Evolutionary conservation across 192 early-diverging fungal genomes (phyloP), one percentile per base, ranked within the genome.

Genomic region (Coemansia sp.): DNA sequence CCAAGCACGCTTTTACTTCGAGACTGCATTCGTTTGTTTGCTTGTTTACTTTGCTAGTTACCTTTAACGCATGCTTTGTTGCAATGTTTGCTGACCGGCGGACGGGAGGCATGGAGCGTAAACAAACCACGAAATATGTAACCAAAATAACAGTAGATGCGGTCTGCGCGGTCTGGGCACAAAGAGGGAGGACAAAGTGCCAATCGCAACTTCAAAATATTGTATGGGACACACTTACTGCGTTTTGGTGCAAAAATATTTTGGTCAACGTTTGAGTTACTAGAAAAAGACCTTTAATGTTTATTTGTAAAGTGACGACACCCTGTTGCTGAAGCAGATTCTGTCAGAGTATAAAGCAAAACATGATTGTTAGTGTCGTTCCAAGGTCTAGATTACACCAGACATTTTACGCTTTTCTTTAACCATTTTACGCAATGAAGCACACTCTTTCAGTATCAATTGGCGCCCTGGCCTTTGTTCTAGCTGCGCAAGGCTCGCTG

Each of bases 401-500:
- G 15, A 54, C 11, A 17, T 12, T 21, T 21, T 15, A 27, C 23
- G 7, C 52, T 15, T 51, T 23, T 51, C 12, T 10, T 51, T 5
- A n/a, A n/a, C 1, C 4, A 1, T 45, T 23, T 23, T 35, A 5
- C 32, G 29, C 10, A 35, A 76, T 70, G 64, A 62, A 32, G 32
- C 55, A 21, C 60, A 64, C 57, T 35, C 17, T 62, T 11, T 49
- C 60, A 5, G 35, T 53, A 62, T 64, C 65, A 25, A 29, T 67
- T 49, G 61, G 54, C 21, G 59, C 38, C 3, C 67, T 27, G 6
- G 57, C 61, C 1, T 27, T 55, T 21, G 57, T 48, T 5, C 21
- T 57, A n/a, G 25, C 49, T 15, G 59, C 52, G 15, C 60, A 72
- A 1, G 75, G 75, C 1, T 71, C 69, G 22, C 59, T 77, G 39